These are phyloP conservation scores for Ceratobasidium sp. DNA, from an alignment of 1,284 basidiomycete species.

Conservation along the genomic window DNA sequence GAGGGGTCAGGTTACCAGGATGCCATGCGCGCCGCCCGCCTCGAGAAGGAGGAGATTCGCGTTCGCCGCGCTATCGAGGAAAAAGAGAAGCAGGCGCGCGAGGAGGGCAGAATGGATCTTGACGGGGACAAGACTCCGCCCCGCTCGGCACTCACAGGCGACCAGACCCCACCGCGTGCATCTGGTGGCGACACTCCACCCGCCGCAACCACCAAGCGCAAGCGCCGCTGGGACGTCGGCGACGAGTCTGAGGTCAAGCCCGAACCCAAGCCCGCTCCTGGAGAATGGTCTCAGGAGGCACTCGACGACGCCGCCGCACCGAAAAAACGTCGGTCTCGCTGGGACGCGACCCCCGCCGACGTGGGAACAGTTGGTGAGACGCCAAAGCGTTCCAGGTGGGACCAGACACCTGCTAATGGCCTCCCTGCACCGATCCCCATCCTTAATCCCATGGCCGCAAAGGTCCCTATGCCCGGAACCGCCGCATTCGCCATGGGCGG, in stretches of 20 bases:
- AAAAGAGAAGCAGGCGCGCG: constrained; percentile 79
- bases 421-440: constrained; percentile 49
- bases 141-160: constrained; percentile 40
- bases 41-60: constrained; percentile 93
- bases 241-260: constrained; percentile 29
- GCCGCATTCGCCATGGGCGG: constrained; percentile 46
- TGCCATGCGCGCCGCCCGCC: constrained; percentile 89
- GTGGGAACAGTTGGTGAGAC: constrained; percentile 63
- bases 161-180: constrained; percentile 49
- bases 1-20: constrained; percentile 93
- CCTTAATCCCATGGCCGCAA: constrained; percentile 42
- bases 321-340: constrained; percentile 92
- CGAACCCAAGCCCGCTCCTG: constrained; percentile 66
- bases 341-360: constrained; percentile 90
- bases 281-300: constrained; percentile 78
- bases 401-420: constrained; percentile 71
- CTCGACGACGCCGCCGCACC: constrained; percentile 73
- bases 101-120: constrained; percentile 85
- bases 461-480: constrained; percentile 48
- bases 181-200: constrained; percentile 53
- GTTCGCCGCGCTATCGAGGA: constrained; percentile 89
- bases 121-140: constrained; percentile 82
- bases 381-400: constrained; percentile 92
- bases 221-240: constrained; percentile 87
- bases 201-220: constrained; percentile 71